Evolutionary conservation across 202 grass and related monocot genomes (phyloP), one percentile per base, ranked within the genome.

Genomic region (Musa balbisiana): DNA sequence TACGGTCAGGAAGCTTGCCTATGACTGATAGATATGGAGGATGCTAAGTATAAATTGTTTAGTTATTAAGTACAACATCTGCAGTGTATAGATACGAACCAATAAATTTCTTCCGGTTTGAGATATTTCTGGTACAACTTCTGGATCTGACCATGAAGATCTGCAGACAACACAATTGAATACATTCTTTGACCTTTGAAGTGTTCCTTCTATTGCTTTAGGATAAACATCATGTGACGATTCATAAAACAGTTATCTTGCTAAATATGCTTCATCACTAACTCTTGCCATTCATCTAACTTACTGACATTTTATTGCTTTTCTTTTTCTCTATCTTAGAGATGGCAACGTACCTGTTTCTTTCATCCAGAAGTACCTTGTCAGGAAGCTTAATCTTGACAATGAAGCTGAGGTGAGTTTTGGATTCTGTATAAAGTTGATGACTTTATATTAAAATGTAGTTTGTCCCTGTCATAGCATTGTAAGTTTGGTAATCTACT

Each of bases 291-390:
- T 68, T 50, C 22, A 54, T 78, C 11, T 53, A 55, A 54, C 49
- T 52, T 52, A 83, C 59, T 12, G 10, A 49, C 77, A 52, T 22
- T 69, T 71, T 0, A 53, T 56, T 78, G 52, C 12, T 3, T 24
- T 11, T 70, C 66, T 43, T 11, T 49, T 72, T 3, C 20, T 10
- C 49, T 78, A 12, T 86, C 82, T 80, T 84, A 99, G 96, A 83
- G 78, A 95, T 55, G 73, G 83, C 68, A 82, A 74, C 71, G 29
- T 92, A 55, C 79, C 83, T 10, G 52, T 88, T 83, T 92, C 89
- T 53, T 90, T 82, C 1, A 80, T 99, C 63, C 96, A 87, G 79
- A 95, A 85, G 67, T 92, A 90, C 77, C 87, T 99, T 54, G 80
- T 73, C 70, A 80, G 3, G 53, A 95, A 95, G 80, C 89, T 99